Base-by-base conservation (phyloP, 2,329 filamentous ascomycete species). In the Colletotrichum tanaceti region DNA sequence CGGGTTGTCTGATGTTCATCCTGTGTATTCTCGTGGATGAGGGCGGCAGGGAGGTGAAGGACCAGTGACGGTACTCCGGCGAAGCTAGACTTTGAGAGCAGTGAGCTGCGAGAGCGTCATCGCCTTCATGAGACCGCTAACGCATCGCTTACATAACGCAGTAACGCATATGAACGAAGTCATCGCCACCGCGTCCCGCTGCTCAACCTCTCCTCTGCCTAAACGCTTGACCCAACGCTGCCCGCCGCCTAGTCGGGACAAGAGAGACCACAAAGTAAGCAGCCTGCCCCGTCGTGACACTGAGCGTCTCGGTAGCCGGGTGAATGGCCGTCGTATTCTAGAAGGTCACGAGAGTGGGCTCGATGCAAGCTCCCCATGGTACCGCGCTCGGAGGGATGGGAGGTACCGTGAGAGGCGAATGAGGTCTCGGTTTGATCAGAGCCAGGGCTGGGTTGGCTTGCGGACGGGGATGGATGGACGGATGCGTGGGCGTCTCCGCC, bases 1-100 rank as follows among this genome's bases (percentile, higher is more conserved):
- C 74, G 5, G 79, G 79, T 4, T 82, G 79, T 68, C 72, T 81
- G 65, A 78, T 76, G 74, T 79, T 78, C 62, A 74, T 77, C 64
- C 59, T 73, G 6, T 72, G 71, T 57, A 72, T 75, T 39, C 72
- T 70, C 20, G 70, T 74, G 14, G 57, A 62, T 28, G 55, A 44
- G 44, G 50, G 62, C 20, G 70, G 63, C 0, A 57, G 61, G 43
- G 61, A 32, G 62, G 71, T 5, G 52, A 46, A 35, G n/a, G 38
- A 46, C 22, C 22, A 14, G 28, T n/a, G 32, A 22, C 4, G 32
- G 5, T 11, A 2, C 11, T 11, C 18, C 2, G 14, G 50, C 22
- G 5, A 18, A 13, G 20, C 10, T 7, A 13, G 11, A 14, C 22
- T 49, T 22, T 49, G 0, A 5, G 6, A 9, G 6, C 32, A 5